Conservation (phyloP, 345 rosid species). For the Pelargonium nanum region DNA sequence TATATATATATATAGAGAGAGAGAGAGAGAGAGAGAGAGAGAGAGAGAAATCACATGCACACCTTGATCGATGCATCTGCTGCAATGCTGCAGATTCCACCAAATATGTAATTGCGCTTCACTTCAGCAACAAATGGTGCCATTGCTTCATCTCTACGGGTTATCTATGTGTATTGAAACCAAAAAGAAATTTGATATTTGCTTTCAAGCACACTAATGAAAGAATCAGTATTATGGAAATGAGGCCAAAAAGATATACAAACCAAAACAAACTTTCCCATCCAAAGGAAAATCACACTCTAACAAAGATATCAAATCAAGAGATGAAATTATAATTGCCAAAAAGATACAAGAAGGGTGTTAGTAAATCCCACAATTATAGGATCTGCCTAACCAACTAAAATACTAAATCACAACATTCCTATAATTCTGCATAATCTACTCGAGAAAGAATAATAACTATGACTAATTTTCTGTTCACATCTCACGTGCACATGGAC, state of each 20-base stretch:
- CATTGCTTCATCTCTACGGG: conserved; percentile 90
- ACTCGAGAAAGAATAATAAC: too few relatives aligned
- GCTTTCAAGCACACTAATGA: conserved; percentile 10
- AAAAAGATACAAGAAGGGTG: too few relatives aligned
- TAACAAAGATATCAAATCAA: background rate
- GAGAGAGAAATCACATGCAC: conserved; percentile 1
- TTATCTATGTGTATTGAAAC: conserved; percentile 44
- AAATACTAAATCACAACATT: too few relatives aligned
- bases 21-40: background rate
- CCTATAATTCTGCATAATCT: too few relatives aligned
- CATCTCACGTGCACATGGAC: too few relatives aligned
- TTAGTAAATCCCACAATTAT: too few relatives aligned
- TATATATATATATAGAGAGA: background rate
- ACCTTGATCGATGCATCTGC: conserved; percentile 89
- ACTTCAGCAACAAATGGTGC: conserved; percentile 66
- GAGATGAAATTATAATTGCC: background rate
- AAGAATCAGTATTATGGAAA: background rate
- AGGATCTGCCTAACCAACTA: too few relatives aligned
- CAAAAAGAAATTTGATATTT: conserved; percentile 4
- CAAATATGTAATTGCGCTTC: conserved; percentile 80
- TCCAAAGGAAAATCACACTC: background rate
- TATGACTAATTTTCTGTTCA: too few relatives aligned
- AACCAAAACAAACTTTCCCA: background rate
- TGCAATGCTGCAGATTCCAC: conserved; percentile 89
- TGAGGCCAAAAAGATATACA: background rate